Base-by-base conservation (phyloP, 2,329 filamentous ascomycete species). In the Botrytis cinerea region DNA sequence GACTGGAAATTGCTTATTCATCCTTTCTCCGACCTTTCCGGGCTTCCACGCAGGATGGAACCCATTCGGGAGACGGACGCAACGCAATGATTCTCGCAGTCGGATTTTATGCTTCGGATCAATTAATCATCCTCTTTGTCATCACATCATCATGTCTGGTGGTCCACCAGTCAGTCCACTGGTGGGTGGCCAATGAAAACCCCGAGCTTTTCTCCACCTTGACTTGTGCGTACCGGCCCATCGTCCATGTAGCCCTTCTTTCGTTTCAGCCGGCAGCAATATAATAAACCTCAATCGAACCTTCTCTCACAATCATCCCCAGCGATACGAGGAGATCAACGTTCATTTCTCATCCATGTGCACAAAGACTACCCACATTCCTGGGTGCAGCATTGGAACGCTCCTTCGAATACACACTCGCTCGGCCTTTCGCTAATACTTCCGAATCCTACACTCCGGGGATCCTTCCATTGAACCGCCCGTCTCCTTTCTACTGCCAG, bases 11-110 rank as follows among this genome's bases (percentile, higher is more conserved):
- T 67, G 70, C 45, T 67, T 59, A 67, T 67, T 48, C 16, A 12
- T 45, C 22, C 67, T 32, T 32, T 35, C 70, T 72, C 70, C 70
- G 70, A 69, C n/a, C 48, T 32, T 69, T 69, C 66, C 66, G 66
- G 32, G 45, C 28, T 35, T 7, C 6, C 35, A 35, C 35, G 35
- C 35, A 35, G 1, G 35, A 35, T 35, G 35, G 60, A 40, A 43
- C 38, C 38, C 1, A 38, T 38, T 9, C 38, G 8, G 38, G 38
- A 7, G 5, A 8, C 38, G 6, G 35, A 45, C 35, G 61, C 61
- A 64, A 45, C 35, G 61, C 61, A 64, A 48, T 35, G 4, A 35
- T 35, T 54, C 32, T 67, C 22, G 40, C 45, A 12, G n/a, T 18
- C 20, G 45, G 28, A 51, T 20, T 67, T 40, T 9, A 22, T 54